Base-by-base conservation (phyloP, 208 protist species). In the Trypanosomatidae sp. region DNA sequence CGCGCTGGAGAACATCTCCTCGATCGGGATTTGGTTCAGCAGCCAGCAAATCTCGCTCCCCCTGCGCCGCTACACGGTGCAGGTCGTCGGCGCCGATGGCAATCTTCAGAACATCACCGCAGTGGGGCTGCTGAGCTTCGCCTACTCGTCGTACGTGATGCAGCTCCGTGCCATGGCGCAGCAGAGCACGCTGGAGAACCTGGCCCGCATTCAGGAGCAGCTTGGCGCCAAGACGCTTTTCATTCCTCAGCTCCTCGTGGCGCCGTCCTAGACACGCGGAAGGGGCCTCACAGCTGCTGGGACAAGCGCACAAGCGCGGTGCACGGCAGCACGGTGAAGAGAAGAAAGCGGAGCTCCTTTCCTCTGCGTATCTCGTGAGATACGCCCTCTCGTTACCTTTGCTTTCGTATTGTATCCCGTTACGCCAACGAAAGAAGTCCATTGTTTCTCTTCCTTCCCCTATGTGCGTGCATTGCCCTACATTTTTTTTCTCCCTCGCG, bases 91-190 rank as follows among this genome's bases (percentile, higher is more conserved):
- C 47, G 22, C 70, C 7, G 82, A 87, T 60, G 82, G 79, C 30
- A 77, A 59, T 4, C 62, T 59, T 43, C 69, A 92, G 71, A 83
- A 81, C 28, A 77, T 88, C 50, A 79, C 90, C 36, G 83, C 84
- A 1, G 82, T 95, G 28, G 90, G 90, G 9, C 69, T 91, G 7
- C 69, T 85, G 13, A 86, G 78, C 62, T 95, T 95, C 65, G 66
- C 84, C 5, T 93, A 92, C 82, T 92, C 90, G 30, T 85, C 82
- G 9, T 93, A 93, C 68, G 80, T 95, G 33, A 90, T 91, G 84
- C 82, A 93, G 50, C 53, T 82, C 8, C 79, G 90, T n/a, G 58
- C 73, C 30, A 66, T 80, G 19, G 49, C 88, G 17, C 90, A 94
- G 76, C 73, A 83, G 43, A 76, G 50, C 15, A 79, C 76, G 10